Base-by-base conservation (phyloP, 371 early-diverging fungal species). In the Mortierella sp. region DNA sequence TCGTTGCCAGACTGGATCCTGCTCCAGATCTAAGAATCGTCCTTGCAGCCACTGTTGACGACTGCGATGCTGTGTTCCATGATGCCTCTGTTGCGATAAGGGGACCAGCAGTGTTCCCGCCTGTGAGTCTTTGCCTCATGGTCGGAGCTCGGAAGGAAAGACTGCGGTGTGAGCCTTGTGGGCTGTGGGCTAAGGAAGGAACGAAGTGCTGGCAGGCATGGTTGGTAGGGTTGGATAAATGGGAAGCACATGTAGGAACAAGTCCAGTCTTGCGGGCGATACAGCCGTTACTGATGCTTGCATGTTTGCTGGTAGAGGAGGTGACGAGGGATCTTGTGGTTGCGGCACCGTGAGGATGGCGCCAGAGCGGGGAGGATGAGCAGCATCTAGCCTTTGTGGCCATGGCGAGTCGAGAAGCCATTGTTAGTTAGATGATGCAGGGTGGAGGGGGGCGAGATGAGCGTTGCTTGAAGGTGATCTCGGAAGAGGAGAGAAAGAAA, bases 61-160 rank as follows among this genome's bases (percentile, higher is more conserved):
- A 28, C n/a, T 61, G 24, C 1, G 31, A 43, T 40, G 43, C 43
- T 4, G 16, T 57, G 28, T 16, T 54, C 61, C 31, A 61, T 14
- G 21, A 26, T 48, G 28, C 8, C 14, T 31, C 24, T 46, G 46
- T 28, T 4, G 21, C 24, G 43, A 67, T 67, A 40, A 24, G 40
- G 40, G 40, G 28, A 55, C 48, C 1, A 46, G 28, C 5, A 19
- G 19, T 51, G 44, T 55, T 72, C 34, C 37, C 37, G 19, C 24
- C 24, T 28, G 31, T 46, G 34, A 46, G 14, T 51, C 50, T 51
- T 9, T 24, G 53, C 10, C 46, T 31, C 51, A 34, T 28, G 34
- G 69, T 69, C 74, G 79, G 71, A 74, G 79, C 70, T 74, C 71
- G 74, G 40, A 69, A 54, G n/a, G 51, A 75, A 26, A 77, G 59